phyloP scores from a whole-genome alignment of 2,329 filamentous ascomycete genomes.

The Pseudogymnoascus sp. region DNA sequence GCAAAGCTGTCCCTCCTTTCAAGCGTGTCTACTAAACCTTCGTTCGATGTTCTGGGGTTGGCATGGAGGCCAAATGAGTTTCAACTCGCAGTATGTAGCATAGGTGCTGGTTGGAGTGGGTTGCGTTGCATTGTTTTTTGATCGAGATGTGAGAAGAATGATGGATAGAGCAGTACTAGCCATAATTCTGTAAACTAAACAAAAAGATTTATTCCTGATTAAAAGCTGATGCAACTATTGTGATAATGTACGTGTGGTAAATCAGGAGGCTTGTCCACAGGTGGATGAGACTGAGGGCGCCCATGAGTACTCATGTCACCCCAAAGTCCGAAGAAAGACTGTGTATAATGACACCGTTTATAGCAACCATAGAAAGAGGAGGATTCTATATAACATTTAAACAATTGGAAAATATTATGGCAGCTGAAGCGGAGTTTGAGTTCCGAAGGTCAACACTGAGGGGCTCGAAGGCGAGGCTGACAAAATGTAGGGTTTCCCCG shows the following conservation, averaged over 20 bases:
- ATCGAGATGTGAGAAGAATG: conserved; percentile 6
- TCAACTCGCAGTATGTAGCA: conserved; percentile 10
- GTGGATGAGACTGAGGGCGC: background rate
- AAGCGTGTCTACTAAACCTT: conserved; percentile 72
- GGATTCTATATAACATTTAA: background rate
- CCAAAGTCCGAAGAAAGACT: background rate
- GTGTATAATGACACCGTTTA: background rate
- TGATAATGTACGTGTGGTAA: background rate
- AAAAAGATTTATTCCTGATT: conserved; percentile 2
- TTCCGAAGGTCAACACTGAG: background rate
- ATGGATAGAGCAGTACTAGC: conserved; percentile 8
- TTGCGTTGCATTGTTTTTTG: conserved; percentile 9
- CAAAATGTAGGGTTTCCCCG: conserved; percentile 3
- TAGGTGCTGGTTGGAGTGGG: conserved; percentile 9
- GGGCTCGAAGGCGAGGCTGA: background rate
- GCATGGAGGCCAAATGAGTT: conserved; percentile 4
- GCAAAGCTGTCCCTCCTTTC: conserved; percentile 92
- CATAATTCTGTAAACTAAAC: conserved; percentile 8
- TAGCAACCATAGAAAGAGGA: background rate
- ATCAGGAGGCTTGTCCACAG: background rate
- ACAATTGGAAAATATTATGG: background rate
- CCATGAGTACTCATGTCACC: background rate
- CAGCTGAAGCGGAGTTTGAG: background rate
- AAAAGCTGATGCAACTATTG: background rate
- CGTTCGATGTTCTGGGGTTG: conserved; percentile 6